Evolutionary conservation across 2,329 filamentous ascomycete species (phyloP), one percentile per base, ranked within the genome.

Genomic region (Fusarium anguioides): DNA sequence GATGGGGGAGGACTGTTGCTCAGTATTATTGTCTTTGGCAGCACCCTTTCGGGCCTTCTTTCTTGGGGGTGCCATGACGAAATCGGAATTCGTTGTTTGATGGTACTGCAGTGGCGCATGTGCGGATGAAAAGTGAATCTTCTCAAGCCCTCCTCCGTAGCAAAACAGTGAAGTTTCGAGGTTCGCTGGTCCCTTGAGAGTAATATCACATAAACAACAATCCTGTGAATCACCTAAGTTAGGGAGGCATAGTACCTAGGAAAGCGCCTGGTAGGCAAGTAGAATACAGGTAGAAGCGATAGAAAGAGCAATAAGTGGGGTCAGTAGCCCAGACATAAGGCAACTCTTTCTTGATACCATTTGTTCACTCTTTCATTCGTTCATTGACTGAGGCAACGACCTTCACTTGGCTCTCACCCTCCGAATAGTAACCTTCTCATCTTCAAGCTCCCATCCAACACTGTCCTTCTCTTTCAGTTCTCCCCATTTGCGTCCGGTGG

Each of bases 381-480:
- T 23, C 27, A 29, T 29, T 29, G 37, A 57, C 35, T 21, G 21
- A 49, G 46, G 59, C 60, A 58, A 56, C 37, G 29, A 53, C 40
- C 31, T 41, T 76, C 71, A 81, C 69, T 77, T 78, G 44, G 46
- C 79, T 73, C 80, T 83, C 18, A 84, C 78, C 73, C 80, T 85
- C 53, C 91, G 86, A 75, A 98, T 95, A n/a, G 94, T 82, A 29
- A 97, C 89, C 72, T 81, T 91, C 40, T 86, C 83, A 6, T 86
- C 89, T 37, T 92, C 89, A 72, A 92, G 81, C 74, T 94, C 87
- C 96, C 96, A 99, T 1, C 94, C 94, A 2, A 98, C 91, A 4
- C 89, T 89, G 74, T 92, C 88, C 67, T 86, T 82, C 31, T 86
- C 83, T 57, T 80, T 85, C 73, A 98, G 79, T 48, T 88, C 87